Evolutionary conservation across 2,329 filamentous ascomycete genomes (phyloP), one percentile per base, ranked within the genome.

Genomic region (Calycina marina): DNA sequence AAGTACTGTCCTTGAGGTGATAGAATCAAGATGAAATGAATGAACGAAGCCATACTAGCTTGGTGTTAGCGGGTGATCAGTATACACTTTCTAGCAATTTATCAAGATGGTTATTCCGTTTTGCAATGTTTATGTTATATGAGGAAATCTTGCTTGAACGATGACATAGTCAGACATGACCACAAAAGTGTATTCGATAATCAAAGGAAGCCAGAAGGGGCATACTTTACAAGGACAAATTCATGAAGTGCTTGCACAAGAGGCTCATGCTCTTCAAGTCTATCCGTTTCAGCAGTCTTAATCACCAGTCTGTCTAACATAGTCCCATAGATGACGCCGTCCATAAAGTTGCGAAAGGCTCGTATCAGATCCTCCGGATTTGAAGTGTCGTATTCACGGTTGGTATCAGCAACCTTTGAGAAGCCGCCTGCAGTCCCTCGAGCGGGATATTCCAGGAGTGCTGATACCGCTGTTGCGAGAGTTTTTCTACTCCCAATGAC

Each of bases 1-100:
- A 88, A 57, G 40, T 80, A 81, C 25, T 75, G 77, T 0, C 81
- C 82, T 48, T 86, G 77, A 0, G 81, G 73, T 0, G 77, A 83
- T 25, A 78, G 58, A 15, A 84, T 65, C 33, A 86, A 69, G 9
- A 78, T 67, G 43, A 81, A 76, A 45, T 88, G 80, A 30, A 82
- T 62, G 34, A 86, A 68, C 0, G 77, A 79, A 3, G 79, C 79
- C 18, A 85, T 57, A 43, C 78, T 82, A 41, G n/a, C n/a, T n/a
- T 22, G 8, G n/a, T 22, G 3, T 22, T 22, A 22, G 20, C 20
- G 3, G 8, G 20, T 8, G n/a, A 22, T 22, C n/a, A n/a, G n/a
- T n/a, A n/a, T n/a, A n/a, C n/a, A n/a, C n/a, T n/a, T n/a, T n/a
- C n/a, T n/a, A n/a, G n/a, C n/a, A n/a, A n/a, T n/a, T n/a, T n/a